These are phyloP conservation scores for Pelargonium cotyledonis DNA, from an alignment of 441 rosid species.

Conservation along the genomic window DNA sequence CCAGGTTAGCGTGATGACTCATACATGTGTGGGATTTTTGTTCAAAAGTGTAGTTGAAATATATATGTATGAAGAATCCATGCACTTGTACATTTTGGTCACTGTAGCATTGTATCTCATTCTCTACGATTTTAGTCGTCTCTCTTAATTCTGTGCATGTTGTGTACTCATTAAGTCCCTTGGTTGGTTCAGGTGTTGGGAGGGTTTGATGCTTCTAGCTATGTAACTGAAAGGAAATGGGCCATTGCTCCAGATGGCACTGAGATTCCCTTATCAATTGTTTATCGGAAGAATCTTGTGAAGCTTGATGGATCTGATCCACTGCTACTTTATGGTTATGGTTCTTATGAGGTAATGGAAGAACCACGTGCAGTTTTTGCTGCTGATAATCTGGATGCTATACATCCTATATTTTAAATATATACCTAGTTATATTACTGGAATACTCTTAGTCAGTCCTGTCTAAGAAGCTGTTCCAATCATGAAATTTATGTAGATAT, in stretches of 20 bases:
- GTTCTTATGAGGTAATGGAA: conserved; percentile 81
- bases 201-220: conserved; percentile 76
- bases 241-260: conserved; percentile 80
- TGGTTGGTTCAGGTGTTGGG: conserved; percentile 62
- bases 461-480: neutral
- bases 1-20: neutral
- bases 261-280: conserved; percentile 70
- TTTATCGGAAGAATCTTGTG: conserved; percentile 60
- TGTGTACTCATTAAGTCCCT: neutral
- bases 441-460: neutral
- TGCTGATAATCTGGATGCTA: neutral
- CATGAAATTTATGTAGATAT: neutral
- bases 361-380: neutral
- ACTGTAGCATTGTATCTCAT: no score
- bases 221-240: conserved; percentile 83
- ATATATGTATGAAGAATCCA: no score
- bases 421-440: neutral
- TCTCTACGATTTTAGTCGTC: no score
- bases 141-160: no score
- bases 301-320: conserved; percentile 84
- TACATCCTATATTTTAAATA: neutral
- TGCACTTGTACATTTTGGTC: no score
- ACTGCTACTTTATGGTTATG: conserved; percentile 76
- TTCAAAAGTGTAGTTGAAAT: neutral
- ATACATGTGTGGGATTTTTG: neutral